Conservation (phyloP, 106 monocot species). For the Narthecium ossifragum region DNA sequence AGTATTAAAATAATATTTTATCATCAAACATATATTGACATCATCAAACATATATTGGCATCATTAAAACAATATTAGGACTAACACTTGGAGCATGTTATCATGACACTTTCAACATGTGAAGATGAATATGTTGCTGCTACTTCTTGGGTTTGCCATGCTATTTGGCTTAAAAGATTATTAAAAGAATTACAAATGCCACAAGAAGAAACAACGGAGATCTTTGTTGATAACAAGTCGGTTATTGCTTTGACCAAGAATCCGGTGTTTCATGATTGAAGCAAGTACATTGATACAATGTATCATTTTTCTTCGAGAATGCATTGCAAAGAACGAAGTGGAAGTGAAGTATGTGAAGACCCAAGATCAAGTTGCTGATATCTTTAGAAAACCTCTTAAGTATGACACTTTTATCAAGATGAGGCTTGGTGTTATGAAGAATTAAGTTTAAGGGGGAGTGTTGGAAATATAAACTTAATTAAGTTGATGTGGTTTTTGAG, state of each 20-base stretch:
- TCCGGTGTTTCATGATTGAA: background rate
- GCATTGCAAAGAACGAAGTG: background rate
- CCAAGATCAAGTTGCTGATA: background rate
- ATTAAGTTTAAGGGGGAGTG: no score
- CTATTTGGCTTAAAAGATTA: background rate
- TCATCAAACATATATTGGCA: no score
- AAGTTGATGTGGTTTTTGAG: no score
- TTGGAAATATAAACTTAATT: no score
- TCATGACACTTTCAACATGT: background rate
- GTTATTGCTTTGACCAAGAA: background rate
- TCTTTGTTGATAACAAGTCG: background rate
- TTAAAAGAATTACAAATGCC: background rate
- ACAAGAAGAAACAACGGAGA: background rate
- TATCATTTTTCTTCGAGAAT: no score
- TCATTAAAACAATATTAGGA: no score
- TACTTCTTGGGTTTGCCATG: background rate
- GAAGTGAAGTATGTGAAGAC: background rate
- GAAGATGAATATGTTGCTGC: conserved; percentile 1
- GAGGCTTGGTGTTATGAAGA: no score
- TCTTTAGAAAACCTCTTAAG: no score
- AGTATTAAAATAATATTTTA: no score
- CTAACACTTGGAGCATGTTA: background rate
- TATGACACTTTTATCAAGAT: no score
- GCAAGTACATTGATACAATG: background rate
- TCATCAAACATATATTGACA: no score